Evolutionary conservation across 148 eudicot species (phyloP).

Genomic region (Spergularia bocconei): DNA sequence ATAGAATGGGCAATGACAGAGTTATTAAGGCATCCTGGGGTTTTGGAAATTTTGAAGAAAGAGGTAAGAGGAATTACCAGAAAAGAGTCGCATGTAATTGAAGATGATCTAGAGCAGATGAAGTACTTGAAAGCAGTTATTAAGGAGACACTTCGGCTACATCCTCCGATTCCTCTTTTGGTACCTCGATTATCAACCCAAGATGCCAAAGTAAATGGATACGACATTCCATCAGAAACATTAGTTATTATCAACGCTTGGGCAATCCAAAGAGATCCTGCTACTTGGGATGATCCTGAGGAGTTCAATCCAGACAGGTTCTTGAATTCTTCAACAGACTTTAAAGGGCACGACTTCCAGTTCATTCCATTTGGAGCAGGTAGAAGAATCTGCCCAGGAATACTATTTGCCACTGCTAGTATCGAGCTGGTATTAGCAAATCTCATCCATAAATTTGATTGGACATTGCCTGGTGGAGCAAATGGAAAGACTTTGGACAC

Average conservation of each 20-base stretch:
- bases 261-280: conserved; percentile 36
- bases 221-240: conserved; percentile 30
- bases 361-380: conserved; percentile 42
- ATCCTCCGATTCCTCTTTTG: conserved; percentile 34
- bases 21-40: conserved; percentile 49
- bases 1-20: conserved; percentile 69
- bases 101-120: conserved; percentile 34
- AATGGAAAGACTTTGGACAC: conserved; percentile 24
- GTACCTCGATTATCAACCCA: conserved; percentile 27
- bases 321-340: conserved; percentile 29
- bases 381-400: conserved; percentile 39
- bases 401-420: conserved; percentile 28
- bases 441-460: conserved; percentile 33
- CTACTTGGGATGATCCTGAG: conserved; percentile 36
- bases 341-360: conserved; percentile 31
- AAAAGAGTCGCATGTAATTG: conserved; percentile 15
- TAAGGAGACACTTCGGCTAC: conserved; percentile 34
- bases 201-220: conserved; percentile 25
- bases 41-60: conserved; percentile 39
- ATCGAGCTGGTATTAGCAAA: conserved; percentile 34
- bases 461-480: conserved; percentile 30
- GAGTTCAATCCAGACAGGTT: conserved; percentile 34
- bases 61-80: conserved; percentile 29
- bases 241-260: conserved; percentile 32
- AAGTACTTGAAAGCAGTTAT: conserved; percentile 37